Base-by-base conservation (phyloP, 2,329 filamentous ascomycete species). In the Cladosporium cucumerinum region DNA sequence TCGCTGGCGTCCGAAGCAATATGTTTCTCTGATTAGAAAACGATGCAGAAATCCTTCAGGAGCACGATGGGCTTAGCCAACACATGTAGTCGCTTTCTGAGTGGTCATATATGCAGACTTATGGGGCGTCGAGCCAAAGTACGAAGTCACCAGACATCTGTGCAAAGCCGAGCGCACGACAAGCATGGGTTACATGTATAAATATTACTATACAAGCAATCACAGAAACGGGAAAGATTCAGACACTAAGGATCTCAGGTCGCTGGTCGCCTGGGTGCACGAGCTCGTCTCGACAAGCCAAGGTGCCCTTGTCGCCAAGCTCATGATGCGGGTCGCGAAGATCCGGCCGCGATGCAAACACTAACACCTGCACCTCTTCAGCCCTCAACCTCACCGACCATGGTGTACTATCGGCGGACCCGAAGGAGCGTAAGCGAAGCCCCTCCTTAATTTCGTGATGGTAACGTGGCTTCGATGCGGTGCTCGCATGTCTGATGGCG, bases 401-500 rank as follows among this genome's bases (percentile, higher is more conserved):
- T 11, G 43, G 23, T 34, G 11, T 25, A 43, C 36, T 43, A 34
- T 61, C 32, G 26, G 43, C n/a, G 43, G 12, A 34, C 21, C 58
- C 58, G 58, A 51, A 48, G n/a, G 30, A 51, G 12, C 46, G 21
- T 28, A 61, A 61, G 58, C 58, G 58, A 61, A 16, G 51, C 25
- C 26, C 30, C 26, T 54, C 49, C 30, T 32, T 54, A 46, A 46
- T 46, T 12, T 46, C 39, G 39, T 46, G n/a, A 21, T 12, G 23
- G 39, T 46, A 46, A 21, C 39, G n/a, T 46, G 39, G n/a, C 10
- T 46, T 12, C 39, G n/a, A 12, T 46, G 39, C 39, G n/a, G 39
- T 23, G 39, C 39, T 46, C 8, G 39, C 39, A 46, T 21, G 39
- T 46, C n/a, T 21, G 39, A 46, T 46, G 39, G 39, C 39, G 39